These are phyloP conservation scores for Glonium stellatum DNA, from an alignment of 495 filamentous ascomycete species.

Conservation along the genomic window DNA sequence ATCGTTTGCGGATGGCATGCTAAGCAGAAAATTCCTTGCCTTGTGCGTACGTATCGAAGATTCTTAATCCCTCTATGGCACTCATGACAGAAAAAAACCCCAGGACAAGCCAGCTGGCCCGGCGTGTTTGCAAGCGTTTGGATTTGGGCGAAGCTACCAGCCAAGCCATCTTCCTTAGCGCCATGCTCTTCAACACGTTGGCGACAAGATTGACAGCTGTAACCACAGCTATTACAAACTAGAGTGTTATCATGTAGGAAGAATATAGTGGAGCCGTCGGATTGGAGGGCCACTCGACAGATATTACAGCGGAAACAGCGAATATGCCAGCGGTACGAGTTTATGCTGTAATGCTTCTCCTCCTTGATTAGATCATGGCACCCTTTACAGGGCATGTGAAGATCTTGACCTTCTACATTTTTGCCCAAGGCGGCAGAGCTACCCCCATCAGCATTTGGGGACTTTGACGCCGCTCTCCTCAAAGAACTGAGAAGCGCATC, in stretches of 20 bases:
- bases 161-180: neutral
- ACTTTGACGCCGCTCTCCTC: neutral
- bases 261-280: constrained; percentile 1
- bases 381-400: constrained; percentile 1
- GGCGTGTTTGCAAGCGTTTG: neutral
- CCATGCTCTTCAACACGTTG: constrained; percentile 11
- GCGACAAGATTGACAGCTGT: constrained; percentile 8
- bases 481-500: constrained; percentile 1
- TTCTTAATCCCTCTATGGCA: constrained; percentile 9
- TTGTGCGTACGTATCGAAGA: constrained; percentile 5
- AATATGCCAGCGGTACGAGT: neutral
- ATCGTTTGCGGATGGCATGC: constrained; percentile 7
- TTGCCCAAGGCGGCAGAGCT: neutral
- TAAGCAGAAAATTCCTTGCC: constrained; percentile 10
- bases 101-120: neutral
- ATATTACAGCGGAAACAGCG: constrained; percentile 10
- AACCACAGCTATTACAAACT: constrained; percentile 11
- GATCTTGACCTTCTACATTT: neutral
- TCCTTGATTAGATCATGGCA: neutral
- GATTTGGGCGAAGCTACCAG: neutral
- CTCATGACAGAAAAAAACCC: constrained; percentile 13
- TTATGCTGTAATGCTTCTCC: neutral
- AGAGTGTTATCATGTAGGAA: constrained; percentile 3
- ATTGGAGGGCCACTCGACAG: constrained; percentile 4
- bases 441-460: neutral